Evolutionary conservation across 371 early-diverging fungal genomes (phyloP), one percentile per base, ranked within the genome.

Genomic region (Mucor indicus): DNA sequence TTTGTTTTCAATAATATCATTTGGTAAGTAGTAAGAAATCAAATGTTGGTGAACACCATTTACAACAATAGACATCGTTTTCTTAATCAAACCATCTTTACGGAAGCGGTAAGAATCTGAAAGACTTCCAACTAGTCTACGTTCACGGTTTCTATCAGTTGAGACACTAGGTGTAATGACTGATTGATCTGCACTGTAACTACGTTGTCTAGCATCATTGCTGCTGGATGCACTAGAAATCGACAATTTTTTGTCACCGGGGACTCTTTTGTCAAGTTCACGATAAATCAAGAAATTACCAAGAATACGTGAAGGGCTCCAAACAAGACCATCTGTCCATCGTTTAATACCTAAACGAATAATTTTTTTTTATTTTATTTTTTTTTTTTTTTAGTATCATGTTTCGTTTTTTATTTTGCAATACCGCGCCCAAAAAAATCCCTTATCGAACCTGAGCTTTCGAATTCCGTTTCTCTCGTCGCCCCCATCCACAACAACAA

Each of bases 1-100:
- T 37, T 62, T 72, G 21, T 75, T 72, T n/a, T 66, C 53, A 17
- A 79, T 48, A 19, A 89, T 80, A 58, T 91, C 90, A 24, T 86
- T 84, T 43, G 85, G 83, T 33, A 83, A 75, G 60, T 91, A 91
- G 52, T 93, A 93, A 40, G 88, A 90, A 43, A 93, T 90, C 58
- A 93, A 68, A 53, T 92, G 92, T 55, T 91, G 87, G 39, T 82
- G 70, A 31, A 81, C 79, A 39, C 88, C 88, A 51, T 90, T 83
- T 39, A 83, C 81, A 25, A 84, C 82, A 42, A 91, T 82, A 10
- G 91, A 91, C 76, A 93, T 83, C 4, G 94, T 86, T 64, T 91
- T 90, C 59, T 93, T 93, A 56, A 91, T 85, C 17, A 93, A 75
- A 0, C 94, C 94, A 53, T 84, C 82, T 47, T 87, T 86, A 53